Conservation (phyloP, 208 protist species). For the Acanthamoeba royreba region DNA sequence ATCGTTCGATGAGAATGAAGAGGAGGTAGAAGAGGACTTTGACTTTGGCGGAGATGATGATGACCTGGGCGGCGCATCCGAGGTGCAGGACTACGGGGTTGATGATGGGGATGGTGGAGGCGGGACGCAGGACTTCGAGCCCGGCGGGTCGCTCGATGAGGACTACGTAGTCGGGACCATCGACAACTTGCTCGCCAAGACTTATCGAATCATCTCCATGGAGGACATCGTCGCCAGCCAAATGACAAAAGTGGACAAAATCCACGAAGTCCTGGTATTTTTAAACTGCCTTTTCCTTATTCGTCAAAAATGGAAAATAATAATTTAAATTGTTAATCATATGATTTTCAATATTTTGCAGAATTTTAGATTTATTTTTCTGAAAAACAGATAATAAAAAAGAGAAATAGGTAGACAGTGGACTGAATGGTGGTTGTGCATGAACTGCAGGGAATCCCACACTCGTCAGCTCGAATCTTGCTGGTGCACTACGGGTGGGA, state of each 20-base stretch:
- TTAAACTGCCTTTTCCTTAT: too few relatives aligned
- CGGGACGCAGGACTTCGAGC: too few relatives aligned
- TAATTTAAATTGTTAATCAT: too few relatives aligned
- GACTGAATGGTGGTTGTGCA: too few relatives aligned
- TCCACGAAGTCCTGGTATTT: conserved; percentile 35
- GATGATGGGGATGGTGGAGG: background rate
- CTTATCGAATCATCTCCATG: background rate
- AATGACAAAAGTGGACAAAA: background rate
- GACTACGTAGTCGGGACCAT: too few relatives aligned
- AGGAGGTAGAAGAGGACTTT: background rate
- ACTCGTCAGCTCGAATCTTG: background rate
- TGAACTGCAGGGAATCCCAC: background rate
- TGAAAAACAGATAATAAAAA: background rate
- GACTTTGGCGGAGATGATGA: too few relatives aligned
- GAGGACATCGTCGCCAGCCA: background rate
- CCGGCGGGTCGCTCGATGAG: too few relatives aligned
- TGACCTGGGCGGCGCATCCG: too few relatives aligned
- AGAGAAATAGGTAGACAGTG: too few relatives aligned
- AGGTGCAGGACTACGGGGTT: background rate
- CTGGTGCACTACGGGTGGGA: conserved; percentile 18
- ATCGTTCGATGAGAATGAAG: background rate
- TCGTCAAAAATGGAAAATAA: too few relatives aligned
- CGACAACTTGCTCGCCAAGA: too few relatives aligned
- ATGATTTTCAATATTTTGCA: background rate
- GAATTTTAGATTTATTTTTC: background rate